phyloP scores from a whole-genome alignment of 176 grass and related monocot species.

The Carex scoparia region DNA sequence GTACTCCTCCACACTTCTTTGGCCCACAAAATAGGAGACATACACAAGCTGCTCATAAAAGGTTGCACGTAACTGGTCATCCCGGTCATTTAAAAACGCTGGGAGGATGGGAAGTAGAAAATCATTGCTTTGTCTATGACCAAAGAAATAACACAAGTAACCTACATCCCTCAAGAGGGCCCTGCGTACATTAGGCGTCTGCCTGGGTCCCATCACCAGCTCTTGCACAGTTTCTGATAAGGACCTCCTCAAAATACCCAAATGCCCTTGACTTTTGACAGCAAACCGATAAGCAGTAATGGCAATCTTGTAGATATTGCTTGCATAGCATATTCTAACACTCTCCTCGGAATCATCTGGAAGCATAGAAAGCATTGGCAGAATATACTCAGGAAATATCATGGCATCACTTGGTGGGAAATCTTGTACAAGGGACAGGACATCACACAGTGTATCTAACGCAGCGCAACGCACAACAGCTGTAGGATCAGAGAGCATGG shows the following conservation, averaged over 20 bases:
- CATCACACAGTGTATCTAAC: constrained; percentile 86
- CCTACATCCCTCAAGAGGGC: constrained; percentile 88
- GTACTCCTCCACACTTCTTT: constrained; percentile 93
- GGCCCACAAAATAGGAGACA: constrained; percentile 97
- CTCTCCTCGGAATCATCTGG: constrained; percentile 98
- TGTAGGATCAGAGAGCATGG: constrained; percentile 87
- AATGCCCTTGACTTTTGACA: constrained; percentile 51
- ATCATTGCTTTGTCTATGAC: constrained; percentile 87
- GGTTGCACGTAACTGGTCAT: constrained; percentile 82
- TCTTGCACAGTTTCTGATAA: constrained; percentile 95
- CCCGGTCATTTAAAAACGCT: constrained; percentile 89
- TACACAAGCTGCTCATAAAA: constrained; percentile 81
- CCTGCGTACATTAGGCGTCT: constrained; percentile 80
- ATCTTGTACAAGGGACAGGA: constrained; percentile 80
- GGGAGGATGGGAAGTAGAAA: constrained; percentile 95
- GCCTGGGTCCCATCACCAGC: constrained; percentile 85
- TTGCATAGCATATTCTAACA: constrained; percentile 94
- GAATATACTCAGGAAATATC: constrained; percentile 98
- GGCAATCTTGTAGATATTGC: constrained; percentile 90
- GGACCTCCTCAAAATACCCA: constrained; percentile 61
- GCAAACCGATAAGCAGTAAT: constrained; percentile 91
- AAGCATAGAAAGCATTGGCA: constrained; percentile 93
- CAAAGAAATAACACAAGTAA: constrained; percentile 90
- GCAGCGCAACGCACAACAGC: constrained; percentile 95
- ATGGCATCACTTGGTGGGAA: constrained; percentile 93